Percentiles rank a stretch among this genome's conserved stretches.
These are phyloP conservation scores for Trichoderma atrobrunneum DNA, from an alignment of 2,329 filamentous ascomycete genomes.

Conservation along the genomic window DNA sequence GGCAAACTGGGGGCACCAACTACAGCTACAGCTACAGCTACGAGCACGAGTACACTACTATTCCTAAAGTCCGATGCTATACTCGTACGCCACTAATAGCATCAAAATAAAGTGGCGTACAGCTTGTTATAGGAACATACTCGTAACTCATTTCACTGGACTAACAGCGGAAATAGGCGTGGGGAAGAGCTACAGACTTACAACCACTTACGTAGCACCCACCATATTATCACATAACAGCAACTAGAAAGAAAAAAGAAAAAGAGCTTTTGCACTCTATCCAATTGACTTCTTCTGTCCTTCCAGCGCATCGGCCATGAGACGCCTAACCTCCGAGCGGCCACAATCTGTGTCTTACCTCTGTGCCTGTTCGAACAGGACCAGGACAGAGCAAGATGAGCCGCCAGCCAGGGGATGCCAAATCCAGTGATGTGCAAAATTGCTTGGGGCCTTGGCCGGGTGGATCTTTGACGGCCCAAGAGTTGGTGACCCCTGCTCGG, in stretches of 20 bases:
- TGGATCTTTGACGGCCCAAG: constrained; percentile 8
- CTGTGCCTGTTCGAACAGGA: not conserved
- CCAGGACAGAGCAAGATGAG: not conserved
- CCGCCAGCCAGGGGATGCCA: not conserved
- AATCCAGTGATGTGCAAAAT: not conserved
- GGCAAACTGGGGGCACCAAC: not conserved
- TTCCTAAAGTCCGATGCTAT: not conserved
- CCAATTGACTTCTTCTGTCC: not conserved
- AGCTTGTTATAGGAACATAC: not conserved
- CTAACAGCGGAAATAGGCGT: not conserved
- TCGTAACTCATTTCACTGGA: not conserved
- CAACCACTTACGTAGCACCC: not conserved
- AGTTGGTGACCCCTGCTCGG: constrained; percentile 12
- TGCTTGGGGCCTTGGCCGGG: not conserved
- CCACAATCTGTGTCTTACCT: not conserved
- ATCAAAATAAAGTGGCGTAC: not conserved
- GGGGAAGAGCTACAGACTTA: not conserved
- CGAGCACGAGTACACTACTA: no score
- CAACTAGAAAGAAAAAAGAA: not conserved
- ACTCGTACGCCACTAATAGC: not conserved
- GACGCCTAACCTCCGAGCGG: not conserved
- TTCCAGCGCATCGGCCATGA: not conserved
- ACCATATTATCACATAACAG: not conserved
- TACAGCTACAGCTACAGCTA: no score
- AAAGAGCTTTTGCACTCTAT: not conserved